A percentile compares a stretch with the other conserved stretches of the same genome.
Evolutionary conservation across 768 basidiomycete species (phyloP).

Genomic region (Myochromella boudieri): DNA sequence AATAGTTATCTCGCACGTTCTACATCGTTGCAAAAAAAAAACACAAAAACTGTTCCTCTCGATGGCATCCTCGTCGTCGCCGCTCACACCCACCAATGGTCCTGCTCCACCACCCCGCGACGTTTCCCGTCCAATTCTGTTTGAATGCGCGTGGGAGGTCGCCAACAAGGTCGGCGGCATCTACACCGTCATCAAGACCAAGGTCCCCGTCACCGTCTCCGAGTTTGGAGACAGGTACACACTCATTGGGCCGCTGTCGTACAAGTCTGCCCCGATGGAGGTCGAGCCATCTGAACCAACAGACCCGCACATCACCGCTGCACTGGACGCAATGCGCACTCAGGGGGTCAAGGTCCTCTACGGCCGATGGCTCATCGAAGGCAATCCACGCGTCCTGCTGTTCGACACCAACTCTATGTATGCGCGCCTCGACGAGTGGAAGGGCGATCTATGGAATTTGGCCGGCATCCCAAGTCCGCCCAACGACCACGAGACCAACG

Average conservation of each 20-base stretch:
- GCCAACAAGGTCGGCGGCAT: slow-evolving; percentile 99
- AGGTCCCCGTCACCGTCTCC: slow-evolving; percentile 95
- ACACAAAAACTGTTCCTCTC: too few relatives aligned
- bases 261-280: slow-evolving; percentile 99
- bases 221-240: slow-evolving; percentile 96
- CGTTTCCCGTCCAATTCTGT: slow-evolving; percentile 78
- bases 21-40: too few relatives aligned
- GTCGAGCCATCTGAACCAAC: slow-evolving; percentile 91
- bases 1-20: too few relatives aligned
- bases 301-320: slow-evolving; percentile 72
- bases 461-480: slow-evolving; percentile 97
- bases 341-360: slow-evolving; percentile 94
- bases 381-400: slow-evolving; percentile 89
- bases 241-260: slow-evolving; percentile 95
- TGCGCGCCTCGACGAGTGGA: slow-evolving; percentile 95
- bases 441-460: slow-evolving; percentile 96
- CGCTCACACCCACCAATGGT: slow-evolving; percentile 31
- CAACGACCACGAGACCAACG: slow-evolving; percentile 97
- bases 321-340: slow-evolving; percentile 80
- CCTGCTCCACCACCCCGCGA: slow-evolving; percentile 51
- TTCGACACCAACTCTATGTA: slow-evolving; percentile 93
- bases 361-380: slow-evolving; percentile 98
- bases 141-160: slow-evolving; percentile 98
- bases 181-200: slow-evolving; percentile 99
- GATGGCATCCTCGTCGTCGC: slow-evolving; percentile 14